These are phyloP conservation scores for Cladobotryum mycophilum DNA, from an alignment of 2,329 filamentous ascomycete genomes.

Conservation along the genomic window DNA sequence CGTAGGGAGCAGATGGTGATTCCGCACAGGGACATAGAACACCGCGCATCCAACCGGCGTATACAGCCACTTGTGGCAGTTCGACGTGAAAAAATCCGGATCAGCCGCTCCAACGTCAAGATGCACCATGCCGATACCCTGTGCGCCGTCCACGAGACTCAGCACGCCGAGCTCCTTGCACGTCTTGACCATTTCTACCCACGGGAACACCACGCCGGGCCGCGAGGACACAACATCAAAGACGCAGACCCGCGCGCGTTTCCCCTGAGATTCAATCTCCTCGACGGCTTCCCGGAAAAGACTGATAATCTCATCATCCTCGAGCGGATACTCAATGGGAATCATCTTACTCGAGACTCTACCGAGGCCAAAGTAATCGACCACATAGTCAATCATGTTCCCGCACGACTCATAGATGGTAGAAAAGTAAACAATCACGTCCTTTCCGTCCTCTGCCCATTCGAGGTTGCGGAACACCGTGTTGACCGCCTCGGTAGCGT, in stretches of 20 bases:
- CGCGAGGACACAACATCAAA: constrained; percentile 77
- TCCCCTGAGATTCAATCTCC: constrained; percentile 46
- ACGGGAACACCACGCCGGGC: constrained; percentile 76
- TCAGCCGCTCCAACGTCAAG: constrained; percentile 61
- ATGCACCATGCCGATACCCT: constrained; percentile 72
- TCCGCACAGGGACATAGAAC: constrained; percentile 69
- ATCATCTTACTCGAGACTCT: constrained; percentile 47
- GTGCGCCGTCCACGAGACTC: constrained; percentile 76
- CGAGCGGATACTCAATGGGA: constrained; percentile 58
- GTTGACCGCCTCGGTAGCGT: constrained; percentile 39
- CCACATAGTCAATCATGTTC: constrained; percentile 41
- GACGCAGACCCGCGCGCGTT: constrained; percentile 55
- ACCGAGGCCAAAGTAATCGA: constrained; percentile 37
- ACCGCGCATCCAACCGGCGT: constrained; percentile 74
- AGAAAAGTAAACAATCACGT: constrained; percentile 72
- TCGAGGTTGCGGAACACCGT: constrained; percentile 11
- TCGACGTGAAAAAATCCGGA: constrained; percentile 81
- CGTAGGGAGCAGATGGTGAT: constrained; percentile 68
- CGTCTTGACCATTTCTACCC: constrained; percentile 55
- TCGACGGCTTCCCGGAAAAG: constrained; percentile 55
- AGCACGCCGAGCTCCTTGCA: constrained; percentile 64
- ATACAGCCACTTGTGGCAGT: constrained; percentile 88
- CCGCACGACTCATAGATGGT: constrained; percentile 75
- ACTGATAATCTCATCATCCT: constrained; percentile 59
- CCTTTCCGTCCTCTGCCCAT: constrained; percentile 55